phyloP scores from a whole-genome alignment of 2,329 filamentous ascomycete species.

The Colletotrichum australisinense region DNA sequence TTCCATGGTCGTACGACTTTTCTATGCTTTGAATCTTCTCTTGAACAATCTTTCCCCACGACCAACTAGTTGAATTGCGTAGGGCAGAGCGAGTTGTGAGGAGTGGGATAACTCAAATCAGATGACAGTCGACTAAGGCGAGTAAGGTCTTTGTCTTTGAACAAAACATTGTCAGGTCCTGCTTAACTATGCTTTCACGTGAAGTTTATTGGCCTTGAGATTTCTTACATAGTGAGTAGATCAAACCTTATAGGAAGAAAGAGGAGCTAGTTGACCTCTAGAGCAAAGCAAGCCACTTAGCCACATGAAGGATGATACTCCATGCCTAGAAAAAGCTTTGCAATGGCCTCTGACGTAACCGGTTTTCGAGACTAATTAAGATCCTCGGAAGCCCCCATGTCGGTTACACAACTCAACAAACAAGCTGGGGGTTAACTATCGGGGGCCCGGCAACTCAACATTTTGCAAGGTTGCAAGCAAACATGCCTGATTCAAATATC shows the following conservation, averaged over 20 bases:
- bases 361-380: not conserved
- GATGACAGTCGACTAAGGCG: too few species aligned
- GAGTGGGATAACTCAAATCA: too few species aligned
- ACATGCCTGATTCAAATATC: not conserved
- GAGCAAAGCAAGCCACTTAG: not conserved
- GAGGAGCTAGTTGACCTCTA: not conserved
- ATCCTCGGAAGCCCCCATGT: not conserved
- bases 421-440: not conserved
- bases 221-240: not conserved
- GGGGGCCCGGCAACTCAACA: not conserved
- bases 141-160: too few species aligned
- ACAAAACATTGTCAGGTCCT: too few species aligned
- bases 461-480: not conserved
- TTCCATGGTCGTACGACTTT: too few species aligned
- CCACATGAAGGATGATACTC: not conserved
- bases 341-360: not conserved
- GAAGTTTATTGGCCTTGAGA: not conserved
- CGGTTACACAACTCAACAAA: not conserved
- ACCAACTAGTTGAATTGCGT: too few species aligned
- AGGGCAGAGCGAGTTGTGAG: too few species aligned
- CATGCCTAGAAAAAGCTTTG: not conserved
- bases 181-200: too few species aligned
- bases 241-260: not conserved
- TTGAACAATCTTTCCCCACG: too few species aligned
- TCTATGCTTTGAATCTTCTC: too few species aligned